Percentiles rank a stretch among this genome's conserved stretches.
Conservation (phyloP, 257 asterid species). For the Solanum bulbocastanum region DNA sequence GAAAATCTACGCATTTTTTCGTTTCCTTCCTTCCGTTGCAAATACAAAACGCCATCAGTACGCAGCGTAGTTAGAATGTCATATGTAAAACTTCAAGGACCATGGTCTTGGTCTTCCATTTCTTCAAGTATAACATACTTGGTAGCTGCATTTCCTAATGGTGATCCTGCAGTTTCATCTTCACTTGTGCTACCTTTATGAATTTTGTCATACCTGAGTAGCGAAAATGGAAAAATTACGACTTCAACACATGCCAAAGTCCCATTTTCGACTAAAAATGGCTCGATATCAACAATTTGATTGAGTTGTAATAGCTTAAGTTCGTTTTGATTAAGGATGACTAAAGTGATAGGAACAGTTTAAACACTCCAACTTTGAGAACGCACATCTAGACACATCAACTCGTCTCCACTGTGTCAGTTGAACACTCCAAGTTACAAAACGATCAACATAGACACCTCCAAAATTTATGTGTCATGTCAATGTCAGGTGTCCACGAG, state of each 20-base stretch:
- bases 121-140: conserved; percentile 80
- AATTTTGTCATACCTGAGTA: conserved; percentile 55
- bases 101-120: conserved; percentile 58
- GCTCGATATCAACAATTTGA: neutral
- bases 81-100: conserved; percentile 16
- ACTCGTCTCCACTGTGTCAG: neutral
- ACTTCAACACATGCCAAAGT: neutral
- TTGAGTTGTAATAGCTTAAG: too few species aligned
- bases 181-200: conserved; percentile 39
- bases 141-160: conserved; percentile 21
- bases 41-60: neutral
- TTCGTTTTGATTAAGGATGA: too few species aligned
- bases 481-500: neutral
- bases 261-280: neutral
- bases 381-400: neutral
- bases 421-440: too few species aligned
- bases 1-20: neutral
- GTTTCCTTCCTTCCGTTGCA: neutral
- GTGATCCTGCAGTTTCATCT: conserved; percentile 13
- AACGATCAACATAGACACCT: neutral
- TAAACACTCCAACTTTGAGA: neutral
- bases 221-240: neutral
- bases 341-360: too few species aligned
- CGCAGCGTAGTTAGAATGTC: neutral
- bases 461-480: too few species aligned